Percentiles rank a stretch among this genome's conserved stretches.
These are phyloP conservation scores for Perilla frutescens DNA, from an alignment of 257 asterid genomes.

Conservation along the genomic window DNA sequence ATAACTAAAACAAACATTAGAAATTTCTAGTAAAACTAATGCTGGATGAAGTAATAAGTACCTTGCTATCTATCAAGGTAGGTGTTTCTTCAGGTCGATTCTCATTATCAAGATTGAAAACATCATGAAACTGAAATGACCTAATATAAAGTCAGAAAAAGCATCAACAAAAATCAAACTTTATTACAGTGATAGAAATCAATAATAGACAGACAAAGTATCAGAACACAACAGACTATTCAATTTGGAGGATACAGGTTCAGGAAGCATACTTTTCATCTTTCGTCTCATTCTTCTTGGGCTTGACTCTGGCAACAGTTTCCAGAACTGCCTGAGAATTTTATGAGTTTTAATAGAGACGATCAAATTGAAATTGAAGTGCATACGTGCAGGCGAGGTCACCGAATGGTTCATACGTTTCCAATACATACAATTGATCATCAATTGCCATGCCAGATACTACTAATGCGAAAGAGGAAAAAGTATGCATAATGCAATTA, in stretches of 20 bases:
- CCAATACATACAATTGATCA: neutral
- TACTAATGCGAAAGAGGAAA: constrained; percentile 21
- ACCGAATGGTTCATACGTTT: constrained; percentile 3
- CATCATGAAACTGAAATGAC: constrained; percentile 76
- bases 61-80: constrained; percentile 77
- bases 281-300: constrained; percentile 81
- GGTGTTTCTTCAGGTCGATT: constrained; percentile 78
- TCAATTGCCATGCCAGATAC: constrained; percentile 21
- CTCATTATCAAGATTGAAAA: constrained; percentile 72
- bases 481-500: neutral
- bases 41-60: constrained; percentile 35
- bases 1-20: constrained; percentile 21
- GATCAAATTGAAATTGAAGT: neutral
- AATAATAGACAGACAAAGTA: constrained; percentile 27
- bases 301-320: constrained; percentile 84
- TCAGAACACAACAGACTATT: constrained; percentile 30
- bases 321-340: constrained; percentile 81
- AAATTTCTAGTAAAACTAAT: constrained; percentile 20
- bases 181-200: constrained; percentile 19
- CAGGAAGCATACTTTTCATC: constrained; percentile 69
- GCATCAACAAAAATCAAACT: constrained; percentile 35
- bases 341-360: constrained; percentile 33
- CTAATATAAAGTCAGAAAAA: constrained; percentile 46
- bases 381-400: neutral
- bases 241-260: constrained; percentile 18